Evolutionary conservation across 208 protist genomes (phyloP).

Genomic region (Trypanosoma avium): DNA sequence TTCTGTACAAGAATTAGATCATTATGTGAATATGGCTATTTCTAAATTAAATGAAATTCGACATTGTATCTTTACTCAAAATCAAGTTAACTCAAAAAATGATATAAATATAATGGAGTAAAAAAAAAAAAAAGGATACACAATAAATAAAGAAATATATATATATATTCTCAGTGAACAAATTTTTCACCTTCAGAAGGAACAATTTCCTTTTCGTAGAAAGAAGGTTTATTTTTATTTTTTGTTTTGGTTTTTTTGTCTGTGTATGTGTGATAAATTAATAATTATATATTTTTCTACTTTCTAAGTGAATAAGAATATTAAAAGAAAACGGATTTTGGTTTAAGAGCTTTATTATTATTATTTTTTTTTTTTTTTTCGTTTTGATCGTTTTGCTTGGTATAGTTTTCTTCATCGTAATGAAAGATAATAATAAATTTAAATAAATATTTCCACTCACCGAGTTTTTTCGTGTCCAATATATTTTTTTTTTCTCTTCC

Average conservation of each 20-base stretch:
- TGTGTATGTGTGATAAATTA: too few species aligned
- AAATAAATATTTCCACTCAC: too few species aligned
- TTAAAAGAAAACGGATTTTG: not conserved
- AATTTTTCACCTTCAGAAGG: too few species aligned
- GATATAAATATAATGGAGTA: not conserved
- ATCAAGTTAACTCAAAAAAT: constrained; percentile 4
- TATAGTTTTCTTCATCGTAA: too few species aligned
- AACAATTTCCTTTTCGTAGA: too few species aligned
- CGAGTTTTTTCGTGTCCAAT: too few species aligned
- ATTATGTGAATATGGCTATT: constrained; percentile 13
- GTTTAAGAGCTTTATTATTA: constrained; percentile 1
- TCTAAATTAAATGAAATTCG: constrained; percentile 13
- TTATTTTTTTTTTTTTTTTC: constrained; percentile 16
- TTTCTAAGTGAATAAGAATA: not conserved
- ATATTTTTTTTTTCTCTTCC: constrained; percentile 7
- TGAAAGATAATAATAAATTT: too few species aligned
- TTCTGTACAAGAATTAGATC: constrained; percentile 12
- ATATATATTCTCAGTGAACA: too few species aligned
- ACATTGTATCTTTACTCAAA: not conserved
- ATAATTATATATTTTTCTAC: too few species aligned
- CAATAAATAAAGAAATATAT: not conserved
- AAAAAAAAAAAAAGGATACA: not conserved
- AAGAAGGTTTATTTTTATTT: too few species aligned
- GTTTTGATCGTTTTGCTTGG: not conserved
- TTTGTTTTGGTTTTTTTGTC: too few species aligned